Evolutionary conservation across 345 rosid species (phyloP), one percentile per base, ranked within the genome.

Genomic region (Punica granatum): DNA sequence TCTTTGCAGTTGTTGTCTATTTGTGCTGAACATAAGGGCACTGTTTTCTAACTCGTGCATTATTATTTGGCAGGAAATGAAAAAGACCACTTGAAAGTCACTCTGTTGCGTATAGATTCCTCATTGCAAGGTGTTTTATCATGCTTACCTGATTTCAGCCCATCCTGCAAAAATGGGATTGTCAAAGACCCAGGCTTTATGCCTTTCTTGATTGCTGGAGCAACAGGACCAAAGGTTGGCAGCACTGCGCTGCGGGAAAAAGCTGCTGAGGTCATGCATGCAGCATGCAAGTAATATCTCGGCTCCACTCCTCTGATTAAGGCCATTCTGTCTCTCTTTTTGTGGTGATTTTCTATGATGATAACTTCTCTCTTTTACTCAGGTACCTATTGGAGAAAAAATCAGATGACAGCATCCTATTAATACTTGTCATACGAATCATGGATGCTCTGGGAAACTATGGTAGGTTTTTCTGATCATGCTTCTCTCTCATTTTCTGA

Each of bases 91-190:
- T 81, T 94, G 83, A 94, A 94, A 81, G 96, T 89, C 85, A 91
- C 99, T 68, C 95, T 94, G 81, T 67, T 94, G 84, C 99, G 97
- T 67, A 91, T 94, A 76, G 88, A 90, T 80, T 91, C 99, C 25
- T 82, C 95, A 62, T 65, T 94, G 95, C 97, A 86, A 85, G 99
- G 99, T 76, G 96, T 89, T 82, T 83, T 89, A 70, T 94, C 96
- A 69, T 94, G 99, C 87, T 86, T 94, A 81, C 97, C 97, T 81
- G 96, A 94, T 86, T 94, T 94, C 84, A 86, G 79, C 74, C 96
- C 99, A 73, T 81, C 96, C 69, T 71, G 82, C 72, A 84, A 76
- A 72, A 89, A 73, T 76, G 89, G 84, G 72, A 81, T 68, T 79
- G 85, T 73, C 9, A 83, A 73, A 73, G 88, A 86, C 71, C 74